Evolutionary conservation across 805 yeast species (phyloP).

Genomic region (Metschnikowia koreensis): DNA sequence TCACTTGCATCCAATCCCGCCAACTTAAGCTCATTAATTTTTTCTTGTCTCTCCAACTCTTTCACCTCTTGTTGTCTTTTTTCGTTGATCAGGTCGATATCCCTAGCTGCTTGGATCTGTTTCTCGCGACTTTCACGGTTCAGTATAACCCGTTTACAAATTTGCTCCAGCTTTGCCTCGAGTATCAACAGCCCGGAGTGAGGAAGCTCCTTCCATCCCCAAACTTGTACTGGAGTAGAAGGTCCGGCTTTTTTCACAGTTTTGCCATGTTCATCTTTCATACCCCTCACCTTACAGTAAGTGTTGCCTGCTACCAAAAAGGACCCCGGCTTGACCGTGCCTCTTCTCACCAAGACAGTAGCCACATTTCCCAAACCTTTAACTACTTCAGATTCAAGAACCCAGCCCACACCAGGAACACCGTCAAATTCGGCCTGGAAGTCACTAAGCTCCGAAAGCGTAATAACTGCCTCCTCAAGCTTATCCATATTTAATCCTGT

Average conservation of each 20-base stretch:
- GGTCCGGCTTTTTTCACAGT: conserved; percentile 69
- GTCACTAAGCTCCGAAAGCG: conserved; percentile 82
- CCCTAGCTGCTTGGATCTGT: conserved; percentile 55
- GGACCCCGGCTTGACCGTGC: conserved; percentile 67
- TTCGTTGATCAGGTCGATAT: conserved; percentile 69
- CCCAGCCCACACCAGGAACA: conserved; percentile 76
- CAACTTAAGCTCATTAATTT: conserved; percentile 54
- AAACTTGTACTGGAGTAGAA: conserved; percentile 82
- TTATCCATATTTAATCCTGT: conserved; percentile 89
- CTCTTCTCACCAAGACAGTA: conserved; percentile 78
- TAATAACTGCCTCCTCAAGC: conserved; percentile 82
- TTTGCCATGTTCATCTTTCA: conserved; percentile 73
- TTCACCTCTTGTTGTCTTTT: conserved; percentile 55
- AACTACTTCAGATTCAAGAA: conserved; percentile 79
- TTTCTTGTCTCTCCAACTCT: conserved; percentile 51
- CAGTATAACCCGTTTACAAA: conserved; percentile 71
- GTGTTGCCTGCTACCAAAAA: conserved; percentile 84
- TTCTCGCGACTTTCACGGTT: conserved; percentile 58
- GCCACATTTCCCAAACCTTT: conserved; percentile 85
- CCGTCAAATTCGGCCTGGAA: conserved; percentile 56
- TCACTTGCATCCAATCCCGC: conserved; percentile 59
- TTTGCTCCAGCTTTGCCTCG: conserved; percentile 69
- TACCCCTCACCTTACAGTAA: conserved; percentile 77
- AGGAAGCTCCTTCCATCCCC: conserved; percentile 94
- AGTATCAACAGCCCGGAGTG: conserved; percentile 84